Base-by-base conservation (phyloP, 768 basidiomycete species). In the Lenzites betulinus region DNA sequence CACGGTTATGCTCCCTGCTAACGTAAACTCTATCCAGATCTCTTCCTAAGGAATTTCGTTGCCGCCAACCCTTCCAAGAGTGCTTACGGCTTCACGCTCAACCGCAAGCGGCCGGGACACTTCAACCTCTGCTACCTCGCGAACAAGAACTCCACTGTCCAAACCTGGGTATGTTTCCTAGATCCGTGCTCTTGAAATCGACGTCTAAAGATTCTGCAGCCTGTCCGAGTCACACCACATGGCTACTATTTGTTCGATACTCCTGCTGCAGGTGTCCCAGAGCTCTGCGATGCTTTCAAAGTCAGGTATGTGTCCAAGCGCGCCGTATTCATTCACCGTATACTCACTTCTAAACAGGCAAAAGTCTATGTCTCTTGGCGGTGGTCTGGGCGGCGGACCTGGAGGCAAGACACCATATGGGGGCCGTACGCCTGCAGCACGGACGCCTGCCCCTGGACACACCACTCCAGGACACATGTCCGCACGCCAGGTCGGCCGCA, bases 251-350 rank as follows among this genome's bases (percentile, higher is more conserved):
- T 98, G 18, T 93, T 93, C 67, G 93, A 95, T 64, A 92, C 93
- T 7, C 85, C 93, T 47, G 92, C 93, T 25, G 87, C 92, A 7
- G 94, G 93, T 38, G 93, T 98, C 25, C 88, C 92, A 4, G 94
- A 97, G 73, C 77, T 98, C 5, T 97, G 96, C 64, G 95, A 98
- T 72, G 95, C 95, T 20, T 98, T 98, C 85, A 98, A 98, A 85
- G 85, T 92, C 69, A 75, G 88, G 87, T 87, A 67, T 67, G 80
- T 67, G 16, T 20, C 22, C 25, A 36, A 2, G 57, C 42, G 7
- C 1, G 20, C 18, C 26, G 23, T 2, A 28, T 12, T 38, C 3
- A 9, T n/a, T 3, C n/a, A 8, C 13, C 20, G 39, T 38, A 41
- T 22, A 20, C 53, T 56, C 8, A 39, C 11, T 4, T 46, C 33